phyloP scores from a whole-genome alignment of 352 stramenopile species.

The Phytophthora uliginosa region DNA sequence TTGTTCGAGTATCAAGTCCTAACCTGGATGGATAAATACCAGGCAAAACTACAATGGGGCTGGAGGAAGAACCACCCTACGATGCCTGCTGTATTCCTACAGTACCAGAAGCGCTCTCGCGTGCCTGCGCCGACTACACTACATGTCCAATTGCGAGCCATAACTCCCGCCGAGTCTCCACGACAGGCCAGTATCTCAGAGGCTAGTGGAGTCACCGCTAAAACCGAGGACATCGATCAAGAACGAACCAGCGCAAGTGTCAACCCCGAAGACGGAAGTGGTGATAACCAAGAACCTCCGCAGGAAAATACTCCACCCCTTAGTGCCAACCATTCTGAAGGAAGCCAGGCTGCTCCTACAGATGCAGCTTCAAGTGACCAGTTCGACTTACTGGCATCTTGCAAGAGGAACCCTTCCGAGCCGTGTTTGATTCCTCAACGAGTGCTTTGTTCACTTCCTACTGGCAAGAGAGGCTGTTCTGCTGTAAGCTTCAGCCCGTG shows the following conservation, averaged over 20 bases:
- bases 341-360: background rate
- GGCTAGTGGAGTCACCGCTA: background rate
- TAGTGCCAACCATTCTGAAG: background rate
- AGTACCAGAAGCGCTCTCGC: conserved; percentile 66
- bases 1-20: conserved; percentile 69
- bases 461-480: conserved; percentile 67
- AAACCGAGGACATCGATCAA: background rate
- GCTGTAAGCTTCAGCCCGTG: conserved; percentile 70
- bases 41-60: conserved; percentile 61
- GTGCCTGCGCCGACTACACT: conserved; percentile 41
- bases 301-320: background rate
- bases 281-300: conserved; percentile 29
- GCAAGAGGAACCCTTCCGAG: conserved; percentile 45
- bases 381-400: conserved; percentile 38
- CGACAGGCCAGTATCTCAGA: conserved; percentile 7
- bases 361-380: conserved; percentile 6
- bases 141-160: conserved; percentile 46
- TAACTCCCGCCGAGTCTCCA: conserved; percentile 8
- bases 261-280: background rate
- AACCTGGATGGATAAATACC: conserved; percentile 71
- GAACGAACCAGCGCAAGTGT: background rate
- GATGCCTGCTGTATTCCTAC: conserved; percentile 64
- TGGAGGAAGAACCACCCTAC: conserved; percentile 44
- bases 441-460: conserved; percentile 61
- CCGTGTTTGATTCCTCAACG: conserved; percentile 67